Conservation (phyloP, 345 rosid species). For the Lumnitzera littorea region DNA sequence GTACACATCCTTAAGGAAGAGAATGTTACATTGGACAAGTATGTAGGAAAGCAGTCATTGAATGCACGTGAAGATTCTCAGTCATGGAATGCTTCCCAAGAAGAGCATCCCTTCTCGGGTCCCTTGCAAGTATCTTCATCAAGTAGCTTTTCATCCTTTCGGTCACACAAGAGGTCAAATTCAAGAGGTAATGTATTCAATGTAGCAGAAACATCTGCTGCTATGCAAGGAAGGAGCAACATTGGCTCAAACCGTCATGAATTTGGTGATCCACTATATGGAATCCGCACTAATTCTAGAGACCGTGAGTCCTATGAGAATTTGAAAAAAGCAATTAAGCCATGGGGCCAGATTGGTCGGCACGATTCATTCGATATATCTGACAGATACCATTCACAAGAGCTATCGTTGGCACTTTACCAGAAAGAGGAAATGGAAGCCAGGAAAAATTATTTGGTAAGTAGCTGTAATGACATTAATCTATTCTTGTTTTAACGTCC, state of each 20-base stretch:
- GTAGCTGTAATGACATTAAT: conserved; percentile 15
- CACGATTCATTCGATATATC: conserved; percentile 85
- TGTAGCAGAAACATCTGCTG: background rate
- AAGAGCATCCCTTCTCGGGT: background rate
- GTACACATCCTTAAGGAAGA: no score
- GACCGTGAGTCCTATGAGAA: conserved; percentile 49
- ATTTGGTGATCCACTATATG: conserved; percentile 20
- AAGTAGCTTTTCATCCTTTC: conserved; percentile 1
- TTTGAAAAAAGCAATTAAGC: conserved; percentile 50
- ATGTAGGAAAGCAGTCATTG: background rate
- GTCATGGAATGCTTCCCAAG: background rate
- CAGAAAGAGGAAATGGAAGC: conserved; percentile 59
- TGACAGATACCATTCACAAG: conserved; percentile 83
- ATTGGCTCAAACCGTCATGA: conserved; percentile 39
- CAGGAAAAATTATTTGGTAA: conserved; percentile 63
- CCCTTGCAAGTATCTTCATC: conserved; percentile 1
- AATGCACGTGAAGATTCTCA: background rate
- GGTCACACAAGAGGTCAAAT: background rate
- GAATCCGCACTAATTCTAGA: conserved; percentile 39
- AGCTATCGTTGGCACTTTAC: conserved; percentile 62
- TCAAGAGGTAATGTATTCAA: conserved; percentile 1
- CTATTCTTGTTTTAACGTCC: no score
- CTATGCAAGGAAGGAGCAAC: conserved; percentile 30
- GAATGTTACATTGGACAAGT: no score
- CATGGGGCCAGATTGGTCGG: conserved; percentile 72